Evolutionary conservation across 139 green algal species (phyloP), one percentile per base, ranked within the genome.

Genomic region (Mychonastes homosphaera): DNA sequence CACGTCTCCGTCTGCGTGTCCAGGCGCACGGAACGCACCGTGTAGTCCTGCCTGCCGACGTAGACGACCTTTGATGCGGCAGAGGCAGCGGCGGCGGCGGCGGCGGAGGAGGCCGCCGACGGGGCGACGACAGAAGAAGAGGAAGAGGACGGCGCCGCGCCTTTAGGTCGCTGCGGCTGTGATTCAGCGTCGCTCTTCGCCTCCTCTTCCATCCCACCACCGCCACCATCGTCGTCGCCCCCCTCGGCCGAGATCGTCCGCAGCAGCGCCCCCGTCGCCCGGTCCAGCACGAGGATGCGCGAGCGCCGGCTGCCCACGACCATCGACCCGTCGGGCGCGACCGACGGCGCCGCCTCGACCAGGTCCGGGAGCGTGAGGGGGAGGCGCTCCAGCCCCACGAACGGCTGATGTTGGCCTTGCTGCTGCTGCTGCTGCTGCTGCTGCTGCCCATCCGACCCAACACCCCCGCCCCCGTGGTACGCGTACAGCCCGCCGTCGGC

Each of bases 401-500:
- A n/a, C 16, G 19, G 43, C 43, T 29, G 43, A 18, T 49, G 43
- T n/a, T 19, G 43, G 19, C 16, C 19, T 19, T 49, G 16, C 16
- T 19, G 13, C 43, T 27, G 16, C 41, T 48, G 7, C 41, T 48
- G 8, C 35, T 39, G 47, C 21, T 23, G 47, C 47, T 52, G 19
- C 41, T 34, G n/a, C 12, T 4, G 32, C 16, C 4, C 32, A 45
- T 7, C 6, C 35, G 35, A 60, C 26, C 24, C 47, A n/a, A 28
- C 28, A 16, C 13, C 8, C 23, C 27, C 21, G 8, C 35, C 8
- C 27, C 58, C 56, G 16, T 70, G 48, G 39, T 90, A 90, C 4
- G 71, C 62, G 61, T 96, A 97, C 53, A 97, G 67, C 16, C 70
- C 72, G 30, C 91, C 90, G 52, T 98, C 87, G 3, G 79, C 74